Percentiles rank a stretch among this genome's conserved stretches.
phyloP scores from a whole-genome alignment of 2,329 filamentous ascomycete genomes.

The Colletotrichum sp. region DNA sequence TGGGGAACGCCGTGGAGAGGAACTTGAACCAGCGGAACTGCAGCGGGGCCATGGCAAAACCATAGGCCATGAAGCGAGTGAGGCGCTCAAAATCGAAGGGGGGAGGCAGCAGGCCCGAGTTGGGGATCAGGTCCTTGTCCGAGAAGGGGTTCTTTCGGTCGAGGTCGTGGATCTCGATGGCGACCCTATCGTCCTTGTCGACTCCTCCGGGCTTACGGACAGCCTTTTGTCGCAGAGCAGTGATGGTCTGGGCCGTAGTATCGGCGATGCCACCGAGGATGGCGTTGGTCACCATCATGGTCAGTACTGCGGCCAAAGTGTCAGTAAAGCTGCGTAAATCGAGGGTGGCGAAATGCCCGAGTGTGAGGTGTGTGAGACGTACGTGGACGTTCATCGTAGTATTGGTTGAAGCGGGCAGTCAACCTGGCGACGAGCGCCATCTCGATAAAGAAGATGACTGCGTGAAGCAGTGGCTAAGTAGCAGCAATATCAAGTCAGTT shows the following conservation, averaged over 20 bases:
- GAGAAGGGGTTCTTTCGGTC: conserved; percentile 78
- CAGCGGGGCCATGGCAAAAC: conserved; percentile 92
- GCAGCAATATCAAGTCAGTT: not conserved
- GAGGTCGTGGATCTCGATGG: conserved; percentile 88
- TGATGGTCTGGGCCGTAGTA: conserved; percentile 93
- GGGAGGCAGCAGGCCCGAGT: conserved; percentile 69
- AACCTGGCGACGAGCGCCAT: conserved; percentile 86
- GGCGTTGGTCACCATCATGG: conserved; percentile 99
- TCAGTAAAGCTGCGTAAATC: not conserved
- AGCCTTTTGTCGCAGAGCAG: conserved; percentile 75
- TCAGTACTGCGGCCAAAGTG: conserved; percentile 69
- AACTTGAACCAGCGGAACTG: conserved; percentile 97
- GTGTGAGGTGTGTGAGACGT: conserved; percentile 35
- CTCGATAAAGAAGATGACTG: conserved; percentile 84
- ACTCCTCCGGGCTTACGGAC: conserved; percentile 65
- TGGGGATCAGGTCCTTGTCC: conserved; percentile 70
- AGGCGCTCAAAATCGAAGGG: conserved; percentile 96
- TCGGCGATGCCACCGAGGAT: conserved; percentile 95
- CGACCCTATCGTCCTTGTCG: conserved; percentile 72
- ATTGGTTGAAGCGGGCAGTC: conserved; percentile 87
- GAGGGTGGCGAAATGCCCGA: not conserved
- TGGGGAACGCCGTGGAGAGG: conserved; percentile 80
- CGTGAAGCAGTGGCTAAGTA: conserved; percentile 82
- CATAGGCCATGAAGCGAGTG: conserved; percentile 95
- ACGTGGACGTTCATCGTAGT: conserved; percentile 91